A percentile compares a stretch with the other conserved stretches of the same genome.
Evolutionary conservation across 441 rosid genomes (phyloP).

Genomic region (Brassica balearica): DNA sequence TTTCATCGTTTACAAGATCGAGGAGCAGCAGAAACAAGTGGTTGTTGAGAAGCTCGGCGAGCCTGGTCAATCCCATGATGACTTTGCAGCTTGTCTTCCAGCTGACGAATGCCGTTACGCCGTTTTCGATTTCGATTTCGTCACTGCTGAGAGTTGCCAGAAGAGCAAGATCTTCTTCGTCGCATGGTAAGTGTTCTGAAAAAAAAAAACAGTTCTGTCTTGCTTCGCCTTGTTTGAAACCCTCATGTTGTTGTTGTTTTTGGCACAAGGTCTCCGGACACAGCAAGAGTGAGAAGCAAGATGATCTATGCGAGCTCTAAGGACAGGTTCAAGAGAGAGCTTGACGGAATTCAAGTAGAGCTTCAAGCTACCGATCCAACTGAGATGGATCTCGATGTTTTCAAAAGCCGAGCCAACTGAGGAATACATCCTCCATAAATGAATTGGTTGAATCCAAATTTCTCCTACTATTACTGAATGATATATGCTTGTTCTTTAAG

Average conservation of each 20-base stretch:
- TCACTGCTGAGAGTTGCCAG: conserved; percentile 54
- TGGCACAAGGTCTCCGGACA: conserved; percentile 54
- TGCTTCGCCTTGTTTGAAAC: not conserved
- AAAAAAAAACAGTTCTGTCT: not conserved
- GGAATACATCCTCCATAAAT: conserved; percentile 11
- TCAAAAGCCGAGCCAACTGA: conserved; percentile 51
- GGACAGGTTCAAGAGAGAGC: conserved; percentile 58
- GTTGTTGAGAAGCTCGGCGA: conserved; percentile 59
- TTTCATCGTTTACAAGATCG: conserved; percentile 57
- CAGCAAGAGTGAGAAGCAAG: conserved; percentile 61
- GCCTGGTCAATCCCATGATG: conserved; percentile 53
- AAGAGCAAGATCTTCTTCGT: conserved; percentile 62
- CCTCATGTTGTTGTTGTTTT: not conserved
- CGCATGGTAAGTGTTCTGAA: conserved; percentile 46
- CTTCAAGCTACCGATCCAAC: conserved; percentile 63
- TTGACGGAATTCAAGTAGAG: conserved; percentile 57
- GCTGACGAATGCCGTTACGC: conserved; percentile 63
- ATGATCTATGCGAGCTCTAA: conserved; percentile 65
- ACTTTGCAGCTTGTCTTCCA: conserved; percentile 54
- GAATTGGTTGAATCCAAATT: conserved; percentile 21
- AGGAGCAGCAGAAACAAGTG: conserved; percentile 61
- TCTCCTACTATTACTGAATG: conserved; percentile 32
- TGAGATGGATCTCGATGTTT: conserved; percentile 58
- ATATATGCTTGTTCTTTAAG: conserved; percentile 47
- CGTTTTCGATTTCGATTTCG: conserved; percentile 55